Conservation (phyloP, 2,329 filamentous ascomycete genomes). For the Talaromyces sp. region DNA sequence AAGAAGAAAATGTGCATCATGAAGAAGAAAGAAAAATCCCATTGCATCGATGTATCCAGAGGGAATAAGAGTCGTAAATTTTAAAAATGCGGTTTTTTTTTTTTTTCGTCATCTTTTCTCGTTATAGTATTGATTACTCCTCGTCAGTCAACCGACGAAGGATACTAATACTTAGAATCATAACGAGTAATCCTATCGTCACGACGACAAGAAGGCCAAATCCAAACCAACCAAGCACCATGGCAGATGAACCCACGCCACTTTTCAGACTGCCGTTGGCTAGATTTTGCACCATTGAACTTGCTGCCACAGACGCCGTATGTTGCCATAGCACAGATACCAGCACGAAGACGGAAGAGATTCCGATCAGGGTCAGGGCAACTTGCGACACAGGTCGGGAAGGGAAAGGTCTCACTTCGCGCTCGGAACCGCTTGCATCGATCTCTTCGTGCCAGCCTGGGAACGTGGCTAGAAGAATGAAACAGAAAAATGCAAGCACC, state of each 20-base stretch:
- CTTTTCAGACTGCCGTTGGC: slow-evolving; percentile 83
- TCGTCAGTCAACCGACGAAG: slow-evolving; percentile 59
- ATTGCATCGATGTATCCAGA: not conserved
- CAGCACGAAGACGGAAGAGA: slow-evolving; percentile 62
- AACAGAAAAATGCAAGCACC: slow-evolving; percentile 93
- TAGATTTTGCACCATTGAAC: slow-evolving; percentile 87
- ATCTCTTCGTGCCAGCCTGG: slow-evolving; percentile 95
- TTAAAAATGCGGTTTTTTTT: not conserved
- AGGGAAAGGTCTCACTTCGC: slow-evolving; percentile 91
- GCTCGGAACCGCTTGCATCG: slow-evolving; percentile 73
- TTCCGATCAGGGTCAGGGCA: slow-evolving; percentile 85
- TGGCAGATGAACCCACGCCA: slow-evolving; percentile 88
- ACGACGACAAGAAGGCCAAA: slow-evolving; percentile 92
- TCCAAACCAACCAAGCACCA: slow-evolving; percentile 97
- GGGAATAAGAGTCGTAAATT: not conserved
- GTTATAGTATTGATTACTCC: slow-evolving; percentile 19
- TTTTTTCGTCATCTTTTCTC: not conserved
- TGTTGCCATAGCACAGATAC: slow-evolving; percentile 64
- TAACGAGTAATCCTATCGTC: slow-evolving; percentile 88
- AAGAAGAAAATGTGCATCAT: slow-evolving; percentile 3
- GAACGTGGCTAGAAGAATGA: slow-evolving; percentile 92
- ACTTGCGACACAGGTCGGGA: slow-evolving; percentile 88
- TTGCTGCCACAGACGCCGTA: slow-evolving; percentile 91
- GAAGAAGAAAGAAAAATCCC: not conserved
- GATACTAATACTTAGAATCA: slow-evolving; percentile 90